Conservation (phyloP, 163 green algal species). For the Volvox carteri region DNA sequence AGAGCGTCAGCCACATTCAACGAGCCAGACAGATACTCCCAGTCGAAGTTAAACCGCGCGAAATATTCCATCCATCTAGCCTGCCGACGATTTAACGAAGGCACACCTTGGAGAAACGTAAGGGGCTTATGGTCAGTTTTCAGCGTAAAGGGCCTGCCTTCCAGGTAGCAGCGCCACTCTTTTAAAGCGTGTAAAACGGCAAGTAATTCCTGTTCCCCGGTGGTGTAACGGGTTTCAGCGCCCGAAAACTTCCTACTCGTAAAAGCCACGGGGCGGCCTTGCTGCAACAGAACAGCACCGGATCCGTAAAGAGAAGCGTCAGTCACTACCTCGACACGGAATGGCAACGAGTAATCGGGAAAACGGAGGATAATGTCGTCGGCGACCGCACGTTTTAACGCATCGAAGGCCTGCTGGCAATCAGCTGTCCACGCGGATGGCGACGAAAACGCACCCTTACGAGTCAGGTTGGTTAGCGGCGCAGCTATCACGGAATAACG, state of each 20-base stretch:
- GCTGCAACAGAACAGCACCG: conserved; percentile 67
- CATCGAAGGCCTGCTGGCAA: conserved; percentile 13
- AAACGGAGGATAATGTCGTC: background rate
- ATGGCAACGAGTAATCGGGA: conserved; percentile 54
- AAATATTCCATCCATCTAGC: conserved; percentile 25
- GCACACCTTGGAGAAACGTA: background rate
- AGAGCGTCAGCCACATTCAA: conserved; percentile 23
- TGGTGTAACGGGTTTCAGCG: conserved; percentile 22
- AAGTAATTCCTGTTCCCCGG: conserved; percentile 5
- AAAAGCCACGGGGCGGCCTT: conserved; percentile 20
- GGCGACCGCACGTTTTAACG: background rate
- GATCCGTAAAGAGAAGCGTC: conserved; percentile 65
- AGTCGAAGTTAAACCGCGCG: background rate
- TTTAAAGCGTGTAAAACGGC: conserved; percentile 49
- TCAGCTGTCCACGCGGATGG: background rate
- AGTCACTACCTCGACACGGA: conserved; percentile 58
- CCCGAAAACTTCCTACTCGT: conserved; percentile 10
- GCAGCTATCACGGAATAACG: conserved; percentile 56
- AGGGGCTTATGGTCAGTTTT: conserved; percentile 27
- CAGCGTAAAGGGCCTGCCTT: conserved; percentile 10
- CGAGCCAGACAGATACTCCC: background rate
- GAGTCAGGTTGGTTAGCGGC: conserved; percentile 5
- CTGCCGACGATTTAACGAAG: conserved; percentile 1
- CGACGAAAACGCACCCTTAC: background rate
- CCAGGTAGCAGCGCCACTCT: conserved; percentile 62